Evolutionary conservation across 345 rosid species (phyloP), one percentile per base, ranked within the genome.

Genomic region (Euclidium syriacum): DNA sequence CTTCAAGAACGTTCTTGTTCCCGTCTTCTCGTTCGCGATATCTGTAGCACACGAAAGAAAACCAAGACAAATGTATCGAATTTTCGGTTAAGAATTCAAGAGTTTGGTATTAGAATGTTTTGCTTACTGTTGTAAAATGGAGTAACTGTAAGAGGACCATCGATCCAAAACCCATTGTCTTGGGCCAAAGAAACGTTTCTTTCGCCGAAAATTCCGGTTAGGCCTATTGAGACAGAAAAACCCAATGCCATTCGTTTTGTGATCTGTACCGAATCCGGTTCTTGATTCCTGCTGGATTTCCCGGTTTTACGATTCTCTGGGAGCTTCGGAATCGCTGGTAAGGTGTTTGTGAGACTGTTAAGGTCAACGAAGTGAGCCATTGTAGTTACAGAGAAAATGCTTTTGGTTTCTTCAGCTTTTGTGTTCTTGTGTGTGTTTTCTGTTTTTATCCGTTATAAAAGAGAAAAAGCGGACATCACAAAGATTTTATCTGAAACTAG

Each of bases 161-260:
- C 81, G 57, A 70, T 49, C 91, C 91, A 87, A 54, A 71, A 84
- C 3, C 87, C 87, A 44, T 89, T 92, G 33, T 81, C 87, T 62
- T 84, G 77, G 4, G 95, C 96, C 6, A 75, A 68, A 25, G 94
- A 78, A 26, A 55, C 52, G 19, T 70, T 76, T 8, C 55, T 65
- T 20, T 15, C 2, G 9, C 71, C 67, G 3, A 63, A 54, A 44
- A 42, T 38, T 32, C 75, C 85, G 26, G 65, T 17, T 1, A 85
- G 73, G 27, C 85, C 71, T 34, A 84, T 24, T 0, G 94, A 87
- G 29, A 64, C 66, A 65, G 84, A 74, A 62, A 81, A 81, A 68
- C 84, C 66, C 44, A 92, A n/a, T 33, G 86, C 72, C 26, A 74
- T 67, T 51, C 94, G 77, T 73, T 90, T 83, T 43, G 87, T 76